Conservation (phyloP, 2,329 filamentous ascomycete species). For the Didymellaceae sp. region DNA sequence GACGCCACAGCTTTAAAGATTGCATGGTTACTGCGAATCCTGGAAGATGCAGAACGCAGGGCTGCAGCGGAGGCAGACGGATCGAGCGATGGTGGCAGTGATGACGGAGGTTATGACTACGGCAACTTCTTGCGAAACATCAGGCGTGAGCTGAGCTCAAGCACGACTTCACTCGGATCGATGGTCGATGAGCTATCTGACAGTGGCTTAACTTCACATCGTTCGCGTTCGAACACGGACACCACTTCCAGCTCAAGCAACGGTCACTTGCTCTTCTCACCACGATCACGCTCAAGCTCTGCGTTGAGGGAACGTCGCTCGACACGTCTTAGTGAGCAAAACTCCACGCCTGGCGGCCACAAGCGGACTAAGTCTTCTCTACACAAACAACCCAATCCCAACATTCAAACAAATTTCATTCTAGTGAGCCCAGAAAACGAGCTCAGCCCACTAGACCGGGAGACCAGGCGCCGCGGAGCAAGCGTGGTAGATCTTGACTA, state of each 20-base stretch:
- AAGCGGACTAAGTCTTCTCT: neutral
- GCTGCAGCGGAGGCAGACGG: neutral
- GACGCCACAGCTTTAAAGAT: slow-evolving; percentile 1
- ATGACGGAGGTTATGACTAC: slow-evolving; percentile 23
- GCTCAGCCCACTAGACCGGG: slow-evolving; percentile 15
- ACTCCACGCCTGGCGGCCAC: neutral
- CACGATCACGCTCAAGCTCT: neutral
- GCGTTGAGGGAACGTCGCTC: neutral
- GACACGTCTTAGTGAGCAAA: neutral
- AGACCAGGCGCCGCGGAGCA: slow-evolving; percentile 12
- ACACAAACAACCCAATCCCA: neutral
- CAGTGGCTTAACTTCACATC: neutral
- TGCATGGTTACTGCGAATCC: slow-evolving; percentile 26
- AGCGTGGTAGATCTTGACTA: slow-evolving; percentile 3
- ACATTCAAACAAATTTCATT: neutral
- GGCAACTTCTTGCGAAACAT: slow-evolving; percentile 25
- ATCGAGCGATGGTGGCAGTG: slow-evolving; percentile 1
- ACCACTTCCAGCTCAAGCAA: neutral
- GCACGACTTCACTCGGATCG: slow-evolving; percentile 5
- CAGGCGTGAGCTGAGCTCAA: slow-evolving; percentile 14
- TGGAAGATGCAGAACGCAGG: slow-evolving; percentile 17
- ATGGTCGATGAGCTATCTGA: slow-evolving; percentile 10
- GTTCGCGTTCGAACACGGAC: neutral
- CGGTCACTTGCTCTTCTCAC: neutral
- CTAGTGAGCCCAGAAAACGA: neutral